phyloP scores from a whole-genome alignment of 371 early-diverging fungal genomes.

The Mucor velutinosus region DNA sequence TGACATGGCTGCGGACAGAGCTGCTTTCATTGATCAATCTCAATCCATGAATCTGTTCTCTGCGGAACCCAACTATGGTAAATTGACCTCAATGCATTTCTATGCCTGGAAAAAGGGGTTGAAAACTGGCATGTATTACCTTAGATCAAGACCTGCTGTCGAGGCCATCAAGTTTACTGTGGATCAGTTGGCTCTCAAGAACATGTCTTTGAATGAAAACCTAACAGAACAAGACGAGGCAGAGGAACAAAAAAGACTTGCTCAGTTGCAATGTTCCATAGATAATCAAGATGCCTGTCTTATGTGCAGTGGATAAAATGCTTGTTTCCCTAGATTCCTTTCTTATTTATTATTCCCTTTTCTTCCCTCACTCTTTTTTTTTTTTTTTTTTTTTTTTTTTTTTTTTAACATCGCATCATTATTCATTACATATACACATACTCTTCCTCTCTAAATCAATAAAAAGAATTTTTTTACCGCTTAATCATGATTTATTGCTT shows the following conservation, averaged over 20 bases:
- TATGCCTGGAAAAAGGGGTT: constrained; percentile 99
- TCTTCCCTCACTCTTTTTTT: neutral
- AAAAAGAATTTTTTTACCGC: no score
- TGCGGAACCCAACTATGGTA: constrained; percentile 89
- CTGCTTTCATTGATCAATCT: constrained; percentile 98
- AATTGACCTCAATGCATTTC: constrained; percentile 99
- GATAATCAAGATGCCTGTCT: constrained; percentile 92
- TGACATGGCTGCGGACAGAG: constrained; percentile 93
- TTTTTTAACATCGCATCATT: neutral
- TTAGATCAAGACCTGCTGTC: constrained; percentile 96
- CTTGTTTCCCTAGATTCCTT: neutral
- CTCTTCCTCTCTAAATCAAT: neutral
- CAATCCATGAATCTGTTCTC: constrained; percentile 98
- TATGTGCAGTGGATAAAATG: constrained; percentile 80
- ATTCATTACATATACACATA: neutral
- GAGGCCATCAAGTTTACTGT: constrained; percentile 97
- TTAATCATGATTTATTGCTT: no score
- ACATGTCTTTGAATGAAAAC: constrained; percentile 30
- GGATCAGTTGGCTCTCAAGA: constrained; percentile 62
- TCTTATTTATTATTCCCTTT: neutral
- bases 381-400: no score
- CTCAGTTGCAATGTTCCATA: constrained; percentile 74
- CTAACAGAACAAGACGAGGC: constrained; percentile 7
- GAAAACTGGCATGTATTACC: constrained; percentile 99
- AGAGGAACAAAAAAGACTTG: constrained; percentile 24